These are phyloP conservation scores for Ganoderma sinense DNA, from an alignment of 1,284 basidiomycete genomes.

Conservation along the genomic window DNA sequence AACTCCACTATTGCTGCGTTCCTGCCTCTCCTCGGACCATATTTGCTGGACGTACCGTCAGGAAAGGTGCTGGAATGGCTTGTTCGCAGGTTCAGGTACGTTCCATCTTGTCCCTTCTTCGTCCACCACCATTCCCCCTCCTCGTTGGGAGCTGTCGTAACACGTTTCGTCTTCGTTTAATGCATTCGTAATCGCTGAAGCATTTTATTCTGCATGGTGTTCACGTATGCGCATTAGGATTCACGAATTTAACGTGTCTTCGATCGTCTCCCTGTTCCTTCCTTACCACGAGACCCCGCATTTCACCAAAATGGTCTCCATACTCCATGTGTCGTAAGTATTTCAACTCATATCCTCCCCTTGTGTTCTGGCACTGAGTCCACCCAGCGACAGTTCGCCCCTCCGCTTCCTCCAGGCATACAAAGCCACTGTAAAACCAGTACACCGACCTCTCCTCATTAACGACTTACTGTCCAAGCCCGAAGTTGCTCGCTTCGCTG, in stretches of 20 bases:
- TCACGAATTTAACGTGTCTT: slow-evolving; percentile 91
- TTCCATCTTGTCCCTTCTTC: background rate
- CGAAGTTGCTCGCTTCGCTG: slow-evolving; percentile 79
- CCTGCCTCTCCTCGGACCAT: slow-evolving; percentile 78
- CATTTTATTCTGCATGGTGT: background rate
- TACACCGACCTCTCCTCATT: slow-evolving; percentile 75
- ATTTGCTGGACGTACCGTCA: slow-evolving; percentile 83
- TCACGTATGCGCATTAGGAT: slow-evolving; percentile 60
- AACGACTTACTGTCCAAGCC: slow-evolving; percentile 75
- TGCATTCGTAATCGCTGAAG: background rate
- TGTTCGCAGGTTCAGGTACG: slow-evolving; percentile 89
- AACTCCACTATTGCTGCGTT: slow-evolving; percentile 70
- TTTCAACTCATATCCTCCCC: slow-evolving; percentile 10
- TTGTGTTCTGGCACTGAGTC: background rate
- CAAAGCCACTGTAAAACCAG: slow-evolving; percentile 74
- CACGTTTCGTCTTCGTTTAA: background rate
- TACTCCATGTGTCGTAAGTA: slow-evolving; percentile 78
- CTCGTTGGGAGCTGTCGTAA: background rate
- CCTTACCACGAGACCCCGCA: slow-evolving; percentile 97
- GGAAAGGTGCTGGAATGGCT: slow-evolving; percentile 97
- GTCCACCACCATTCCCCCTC: background rate
- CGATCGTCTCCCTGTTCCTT: slow-evolving; percentile 85
- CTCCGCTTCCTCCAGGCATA: slow-evolving; percentile 80
- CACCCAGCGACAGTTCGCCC: slow-evolving; percentile 50
- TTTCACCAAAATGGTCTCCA: slow-evolving; percentile 93